These are phyloP conservation scores for Metarhizium brunneum DNA, from an alignment of 2,329 filamentous ascomycete genomes.

Conservation along the genomic window DNA sequence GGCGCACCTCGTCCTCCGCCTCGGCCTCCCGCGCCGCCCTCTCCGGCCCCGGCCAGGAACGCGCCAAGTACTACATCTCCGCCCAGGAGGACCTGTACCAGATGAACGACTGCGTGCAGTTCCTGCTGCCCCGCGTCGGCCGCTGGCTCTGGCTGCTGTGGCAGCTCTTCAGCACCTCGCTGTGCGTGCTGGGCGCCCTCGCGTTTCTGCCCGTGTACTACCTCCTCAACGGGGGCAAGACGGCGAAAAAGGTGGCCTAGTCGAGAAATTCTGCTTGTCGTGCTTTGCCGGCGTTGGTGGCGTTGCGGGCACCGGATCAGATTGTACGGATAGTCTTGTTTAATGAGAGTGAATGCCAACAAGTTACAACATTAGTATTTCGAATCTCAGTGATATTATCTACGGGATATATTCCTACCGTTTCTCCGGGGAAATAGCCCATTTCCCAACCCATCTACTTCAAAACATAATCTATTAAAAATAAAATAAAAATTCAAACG, in stretches of 20 bases:
- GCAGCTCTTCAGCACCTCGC: slow-evolving; percentile 54
- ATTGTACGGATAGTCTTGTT: no score
- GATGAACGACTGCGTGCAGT: slow-evolving; percentile 64
- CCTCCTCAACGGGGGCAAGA: slow-evolving; percentile 16
- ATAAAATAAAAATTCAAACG: background rate
- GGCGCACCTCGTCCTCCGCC: slow-evolving; percentile 23
- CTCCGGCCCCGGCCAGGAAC: slow-evolving; percentile 12
- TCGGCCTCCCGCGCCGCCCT: slow-evolving; percentile 9
- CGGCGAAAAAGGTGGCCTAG: slow-evolving; percentile 6
- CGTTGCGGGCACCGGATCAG: background rate
- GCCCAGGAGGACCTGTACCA: slow-evolving; percentile 79
- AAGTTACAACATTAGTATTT: no score
- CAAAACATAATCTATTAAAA: no score
- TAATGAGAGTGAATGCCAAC: no score
- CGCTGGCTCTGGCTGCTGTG: slow-evolving; percentile 43
- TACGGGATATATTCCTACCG: no score
- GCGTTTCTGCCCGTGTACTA: slow-evolving; percentile 27
- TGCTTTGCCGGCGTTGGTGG: background rate
- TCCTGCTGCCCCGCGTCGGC: slow-evolving; percentile 53
- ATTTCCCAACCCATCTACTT: no score
- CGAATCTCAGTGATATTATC: no score
- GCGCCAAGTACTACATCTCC: slow-evolving; percentile 56
- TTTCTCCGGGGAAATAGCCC: no score
- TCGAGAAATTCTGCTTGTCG: background rate
- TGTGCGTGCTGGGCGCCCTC: slow-evolving; percentile 53